phyloP scores from a whole-genome alignment of 305 asterid species.

The Galium porrigens region DNA sequence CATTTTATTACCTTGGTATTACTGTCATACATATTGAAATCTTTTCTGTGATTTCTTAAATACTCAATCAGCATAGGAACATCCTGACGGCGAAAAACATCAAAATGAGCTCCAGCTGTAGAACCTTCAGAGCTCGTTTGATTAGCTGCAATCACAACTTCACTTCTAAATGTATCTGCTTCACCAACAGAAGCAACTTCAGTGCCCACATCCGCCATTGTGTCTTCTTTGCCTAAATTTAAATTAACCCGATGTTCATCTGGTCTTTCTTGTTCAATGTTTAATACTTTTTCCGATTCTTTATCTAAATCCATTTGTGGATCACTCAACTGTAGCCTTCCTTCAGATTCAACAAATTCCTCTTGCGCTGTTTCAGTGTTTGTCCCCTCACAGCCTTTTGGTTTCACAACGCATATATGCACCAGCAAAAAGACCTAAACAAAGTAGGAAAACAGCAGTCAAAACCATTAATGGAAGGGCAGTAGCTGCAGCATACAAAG shows the following conservation, averaged over 20 bases:
- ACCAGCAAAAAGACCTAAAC: conserved; percentile 75
- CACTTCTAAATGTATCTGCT: conserved; percentile 21
- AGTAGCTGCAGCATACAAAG: background rate
- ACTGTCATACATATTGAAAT: conserved; percentile 29
- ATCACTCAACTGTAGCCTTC: conserved; percentile 25
- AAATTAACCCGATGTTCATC: conserved; percentile 29
- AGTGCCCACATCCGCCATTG: background rate
- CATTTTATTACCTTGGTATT: conserved; percentile 25
- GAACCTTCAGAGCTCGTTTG: conserved; percentile 21
- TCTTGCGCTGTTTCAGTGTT: conserved; percentile 28
- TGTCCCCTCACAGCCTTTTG: conserved; percentile 27
- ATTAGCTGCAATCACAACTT: conserved; percentile 23
- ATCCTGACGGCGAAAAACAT: conserved; percentile 73
- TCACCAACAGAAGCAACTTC: conserved; percentile 11
- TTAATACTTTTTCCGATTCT: conserved; percentile 27
- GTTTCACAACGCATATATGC: conserved; percentile 42
- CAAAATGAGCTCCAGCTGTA: conserved; percentile 76
- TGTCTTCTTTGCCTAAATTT: conserved; percentile 24
- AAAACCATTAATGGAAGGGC: conserved; percentile 15
- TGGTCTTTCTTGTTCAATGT: conserved; percentile 23
- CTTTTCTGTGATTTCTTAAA: conserved; percentile 41
- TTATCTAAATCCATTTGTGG: conserved; percentile 23
- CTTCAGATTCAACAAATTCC: conserved; percentile 28
- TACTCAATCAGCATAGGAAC: conserved; percentile 57
- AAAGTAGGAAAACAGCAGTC: conserved; percentile 16